Percentiles rank a stretch among this genome's conserved stretches.
phyloP scores from a whole-genome alignment of 768 basidiomycete genomes.

The Collybia sordida region DNA sequence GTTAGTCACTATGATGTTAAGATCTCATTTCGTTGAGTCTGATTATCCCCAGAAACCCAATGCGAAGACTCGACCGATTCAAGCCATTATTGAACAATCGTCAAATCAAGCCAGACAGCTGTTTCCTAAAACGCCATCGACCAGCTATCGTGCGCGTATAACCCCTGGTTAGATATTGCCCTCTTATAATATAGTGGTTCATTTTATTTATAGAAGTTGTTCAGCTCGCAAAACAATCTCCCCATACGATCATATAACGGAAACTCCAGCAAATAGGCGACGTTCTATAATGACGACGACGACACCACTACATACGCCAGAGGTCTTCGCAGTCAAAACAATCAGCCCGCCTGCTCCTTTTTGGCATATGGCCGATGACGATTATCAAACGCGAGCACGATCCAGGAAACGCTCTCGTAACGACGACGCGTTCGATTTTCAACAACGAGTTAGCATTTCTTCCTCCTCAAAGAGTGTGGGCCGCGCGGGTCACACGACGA shows the following conservation, averaged over 20 bases:
- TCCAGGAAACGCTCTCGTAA: slow-evolving; percentile 1
- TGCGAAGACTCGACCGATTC: background rate
- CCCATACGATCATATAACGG: background rate
- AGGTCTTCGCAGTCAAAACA: slow-evolving; percentile 7
- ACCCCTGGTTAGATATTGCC: slow-evolving; percentile 6
- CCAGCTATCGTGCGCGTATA: slow-evolving; percentile 3
- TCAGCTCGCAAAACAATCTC: slow-evolving; percentile 8
- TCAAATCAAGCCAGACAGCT: background rate
- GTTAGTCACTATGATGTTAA: too few relatives aligned
- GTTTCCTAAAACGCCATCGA: slow-evolving; percentile 1
- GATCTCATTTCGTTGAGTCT: too few relatives aligned
- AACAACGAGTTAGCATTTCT: slow-evolving; percentile 11
- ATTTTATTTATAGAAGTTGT: background rate
- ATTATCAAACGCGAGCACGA: slow-evolving; percentile 8
- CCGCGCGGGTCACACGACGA: background rate
- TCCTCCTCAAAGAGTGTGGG: slow-evolving; percentile 2
- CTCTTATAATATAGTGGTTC: background rate
- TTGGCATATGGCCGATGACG: slow-evolving; percentile 18
- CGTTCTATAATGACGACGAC: slow-evolving; percentile 10
- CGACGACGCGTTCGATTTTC: slow-evolving; percentile 10
- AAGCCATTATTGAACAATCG: background rate
- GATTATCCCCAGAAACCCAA: background rate
- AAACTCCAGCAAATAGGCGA: slow-evolving; percentile 5
- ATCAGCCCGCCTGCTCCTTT: slow-evolving; percentile 6
- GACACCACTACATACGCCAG: background rate